phyloP scores from a whole-genome alignment of 768 basidiomycete species.

The Kwoniella mangroviensis region DNA sequence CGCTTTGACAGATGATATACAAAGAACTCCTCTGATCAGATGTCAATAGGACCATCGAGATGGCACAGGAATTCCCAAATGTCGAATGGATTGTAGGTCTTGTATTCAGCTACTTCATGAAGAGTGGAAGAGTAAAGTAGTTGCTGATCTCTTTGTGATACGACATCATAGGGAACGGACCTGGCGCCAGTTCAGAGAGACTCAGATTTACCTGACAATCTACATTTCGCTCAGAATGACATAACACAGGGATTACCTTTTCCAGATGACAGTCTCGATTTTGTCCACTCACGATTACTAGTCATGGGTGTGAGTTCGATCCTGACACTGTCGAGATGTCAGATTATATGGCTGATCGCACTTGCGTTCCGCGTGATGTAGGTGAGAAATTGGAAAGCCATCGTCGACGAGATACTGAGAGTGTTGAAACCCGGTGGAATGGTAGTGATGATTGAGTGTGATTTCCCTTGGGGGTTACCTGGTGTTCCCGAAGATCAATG shows the following conservation, averaged over 20 bases:
- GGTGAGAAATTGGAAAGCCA: constrained; percentile 22
- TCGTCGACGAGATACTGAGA: constrained; percentile 17
- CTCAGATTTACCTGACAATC: constrained; percentile 22
- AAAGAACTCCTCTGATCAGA: background rate
- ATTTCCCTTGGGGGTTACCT: constrained; percentile 13
- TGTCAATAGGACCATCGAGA: constrained; percentile 36
- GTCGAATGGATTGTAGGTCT: constrained; percentile 29
- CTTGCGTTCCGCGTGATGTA: no score
- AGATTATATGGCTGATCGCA: background rate
- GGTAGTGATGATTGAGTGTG: constrained; percentile 19
- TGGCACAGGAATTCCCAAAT: constrained; percentile 32
- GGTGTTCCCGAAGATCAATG: constrained; percentile 15
- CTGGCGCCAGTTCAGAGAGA: constrained; percentile 28
- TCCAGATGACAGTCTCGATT: constrained; percentile 26
- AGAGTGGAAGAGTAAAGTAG: no score
- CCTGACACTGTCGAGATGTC: no score
- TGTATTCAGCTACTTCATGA: no score
- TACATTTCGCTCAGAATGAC: constrained; percentile 24
- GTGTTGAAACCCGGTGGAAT: constrained; percentile 26
- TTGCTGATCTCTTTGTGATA: background rate
- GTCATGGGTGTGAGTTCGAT: constrained; percentile 23
- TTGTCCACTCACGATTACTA: constrained; percentile 31
- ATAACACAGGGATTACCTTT: constrained; percentile 26
- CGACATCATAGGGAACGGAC: constrained; percentile 15
- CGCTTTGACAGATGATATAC: background rate